These are phyloP conservation scores for Grammothele lineata DNA, from an alignment of 768 basidiomycete species.

Conservation along the genomic window DNA sequence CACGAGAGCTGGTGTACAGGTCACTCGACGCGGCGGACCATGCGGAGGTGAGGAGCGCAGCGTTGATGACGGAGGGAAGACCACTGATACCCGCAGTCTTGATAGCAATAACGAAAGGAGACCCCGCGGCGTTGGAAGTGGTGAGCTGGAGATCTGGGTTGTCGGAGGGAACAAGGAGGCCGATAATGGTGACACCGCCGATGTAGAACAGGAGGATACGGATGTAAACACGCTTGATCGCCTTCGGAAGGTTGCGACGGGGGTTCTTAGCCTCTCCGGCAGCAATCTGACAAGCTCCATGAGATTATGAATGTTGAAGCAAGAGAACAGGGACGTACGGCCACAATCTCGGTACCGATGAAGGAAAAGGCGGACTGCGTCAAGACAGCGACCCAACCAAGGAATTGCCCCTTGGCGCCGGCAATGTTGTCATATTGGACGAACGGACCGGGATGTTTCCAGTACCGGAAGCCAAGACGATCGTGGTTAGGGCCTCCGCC, in stretches of 20 bases:
- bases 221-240: slow-evolving; percentile 58
- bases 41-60: slow-evolving; percentile 80
- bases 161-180: slow-evolving; percentile 76
- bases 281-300: slow-evolving; percentile 51
- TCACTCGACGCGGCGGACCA: slow-evolving; percentile 92
- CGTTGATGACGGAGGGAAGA: slow-evolving; percentile 83
- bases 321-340: slow-evolving; percentile 44
- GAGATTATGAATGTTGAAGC: no score
- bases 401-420: slow-evolving; percentile 75
- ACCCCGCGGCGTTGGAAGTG: slow-evolving; percentile 55
- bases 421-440: slow-evolving; percentile 60
- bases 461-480: slow-evolving; percentile 67
- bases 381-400: slow-evolving; percentile 66
- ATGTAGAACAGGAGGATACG: slow-evolving; percentile 70
- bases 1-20: slow-evolving; percentile 84
- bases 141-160: slow-evolving; percentile 48
- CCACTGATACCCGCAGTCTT: slow-evolving; percentile 79
- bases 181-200: slow-evolving; percentile 67
- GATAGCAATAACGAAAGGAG: slow-evolving; percentile 92
- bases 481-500: slow-evolving; percentile 86
- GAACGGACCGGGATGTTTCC: slow-evolving; percentile 89
- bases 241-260: slow-evolving; percentile 57
- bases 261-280: slow-evolving; percentile 93
- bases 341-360: slow-evolving; percentile 93
- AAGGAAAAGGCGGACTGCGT: slow-evolving; percentile 90